These are phyloP conservation scores for Luzula sylvatica DNA, from an alignment of 176 grass and related monocot genomes.

Conservation along the genomic window DNA sequence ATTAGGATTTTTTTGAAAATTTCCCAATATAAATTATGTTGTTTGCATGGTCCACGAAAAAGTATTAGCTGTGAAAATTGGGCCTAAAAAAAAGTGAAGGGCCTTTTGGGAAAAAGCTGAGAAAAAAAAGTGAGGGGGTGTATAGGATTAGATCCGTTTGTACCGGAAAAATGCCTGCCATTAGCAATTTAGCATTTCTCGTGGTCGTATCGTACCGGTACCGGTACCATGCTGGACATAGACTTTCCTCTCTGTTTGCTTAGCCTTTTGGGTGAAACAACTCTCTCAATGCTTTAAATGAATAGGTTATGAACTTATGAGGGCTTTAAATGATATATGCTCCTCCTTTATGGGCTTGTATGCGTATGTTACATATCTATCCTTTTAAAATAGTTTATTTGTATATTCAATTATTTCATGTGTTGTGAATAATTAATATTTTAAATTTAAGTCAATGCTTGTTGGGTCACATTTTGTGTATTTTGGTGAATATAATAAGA, in stretches of 20 bases:
- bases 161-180: conserved; percentile 22
- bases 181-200: too few species aligned
- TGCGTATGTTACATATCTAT: too few species aligned
- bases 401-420: too few species aligned
- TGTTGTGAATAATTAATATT: too few species aligned
- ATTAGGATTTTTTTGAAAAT: too few species aligned
- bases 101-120: conserved; percentile 20
- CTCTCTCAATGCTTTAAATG: neutral
- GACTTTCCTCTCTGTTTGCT: conserved; percentile 11
- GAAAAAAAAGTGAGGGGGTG: neutral
- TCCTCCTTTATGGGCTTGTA: neutral
- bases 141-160: conserved; percentile 13
- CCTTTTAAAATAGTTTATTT: neutral
- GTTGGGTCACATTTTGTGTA: too few species aligned
- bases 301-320: neutral
- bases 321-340: neutral
- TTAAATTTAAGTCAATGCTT: too few species aligned
- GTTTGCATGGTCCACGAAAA: conserved; percentile 7
- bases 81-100: conserved; percentile 9
- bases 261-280: conserved; percentile 12
- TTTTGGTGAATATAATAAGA: too few species aligned
- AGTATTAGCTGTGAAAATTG: conserved; percentile 13
- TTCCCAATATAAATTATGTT: neutral
- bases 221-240: conserved; percentile 6
- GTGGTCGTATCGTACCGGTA: too few species aligned